phyloP scores from a whole-genome alignment of 2,329 filamentous ascomycete genomes.

The Malbranchea cinnamomea region DNA sequence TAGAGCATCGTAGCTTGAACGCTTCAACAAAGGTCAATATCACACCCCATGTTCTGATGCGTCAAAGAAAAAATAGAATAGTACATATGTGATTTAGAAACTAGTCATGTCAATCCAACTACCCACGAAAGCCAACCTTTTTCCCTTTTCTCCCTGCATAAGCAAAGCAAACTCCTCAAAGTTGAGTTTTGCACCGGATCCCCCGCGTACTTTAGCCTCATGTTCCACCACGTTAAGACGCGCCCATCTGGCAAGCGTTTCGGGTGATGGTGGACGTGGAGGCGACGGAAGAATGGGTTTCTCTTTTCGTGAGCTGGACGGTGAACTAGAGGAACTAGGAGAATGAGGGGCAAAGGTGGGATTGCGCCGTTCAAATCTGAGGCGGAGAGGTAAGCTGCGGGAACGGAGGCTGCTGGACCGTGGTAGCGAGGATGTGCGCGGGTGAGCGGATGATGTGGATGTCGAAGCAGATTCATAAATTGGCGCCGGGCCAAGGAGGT shows the following conservation, averaged over 20 bases:
- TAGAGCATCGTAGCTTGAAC: too few species aligned
- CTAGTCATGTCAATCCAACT: conserved; percentile 74
- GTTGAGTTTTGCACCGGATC: conserved; percentile 56
- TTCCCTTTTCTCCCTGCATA: conserved; percentile 53
- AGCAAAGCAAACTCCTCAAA: conserved; percentile 67
- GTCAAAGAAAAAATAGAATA: not conserved
- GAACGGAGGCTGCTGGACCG: conserved; percentile 9
- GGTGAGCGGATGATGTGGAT: conserved; percentile 7
- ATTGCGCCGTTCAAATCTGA: conserved; percentile 26
- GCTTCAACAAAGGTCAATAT: too few species aligned
- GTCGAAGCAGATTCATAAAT: conserved; percentile 10
- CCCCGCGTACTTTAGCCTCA: conserved; percentile 57
- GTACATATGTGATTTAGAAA: conserved; percentile 26
- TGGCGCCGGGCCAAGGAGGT: conserved; percentile 7
- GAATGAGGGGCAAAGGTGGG: conserved; percentile 16
- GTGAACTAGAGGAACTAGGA: conserved; percentile 26
- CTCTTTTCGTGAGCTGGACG: conserved; percentile 21
- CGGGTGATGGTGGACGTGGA: conserved; percentile 16
- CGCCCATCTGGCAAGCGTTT: conserved; percentile 30
- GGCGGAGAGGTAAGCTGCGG: conserved; percentile 16
- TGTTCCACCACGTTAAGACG: conserved; percentile 49
- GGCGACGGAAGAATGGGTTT: conserved; percentile 14
- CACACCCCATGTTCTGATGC: too few species aligned
- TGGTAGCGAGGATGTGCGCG: conserved; percentile 20
- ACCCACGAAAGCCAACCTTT: conserved; percentile 63